A percentile compares a stretch with the other conserved stretches of the same genome.
phyloP scores from a whole-genome alignment of 352 stramenopile genomes.

The Pythium dissimile region DNA sequence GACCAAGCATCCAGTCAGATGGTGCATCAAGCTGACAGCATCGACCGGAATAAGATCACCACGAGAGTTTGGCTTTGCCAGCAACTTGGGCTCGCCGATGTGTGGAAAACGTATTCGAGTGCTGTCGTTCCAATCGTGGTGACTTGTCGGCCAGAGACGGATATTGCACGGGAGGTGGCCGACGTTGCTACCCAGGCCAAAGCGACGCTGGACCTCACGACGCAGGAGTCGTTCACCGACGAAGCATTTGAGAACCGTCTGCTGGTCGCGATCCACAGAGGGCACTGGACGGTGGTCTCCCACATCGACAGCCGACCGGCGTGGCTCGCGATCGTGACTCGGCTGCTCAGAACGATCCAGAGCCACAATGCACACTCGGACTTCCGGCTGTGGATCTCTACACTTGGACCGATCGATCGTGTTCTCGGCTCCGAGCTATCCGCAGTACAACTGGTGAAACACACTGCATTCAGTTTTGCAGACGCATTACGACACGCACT shows the following conservation, averaged over 20 bases:
- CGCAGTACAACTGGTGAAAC: not conserved
- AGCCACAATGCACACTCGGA: constrained; percentile 38
- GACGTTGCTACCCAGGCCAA: constrained; percentile 28
- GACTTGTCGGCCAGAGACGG: constrained; percentile 19
- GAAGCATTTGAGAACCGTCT: constrained; percentile 34
- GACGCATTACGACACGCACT: not conserved
- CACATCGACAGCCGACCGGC: constrained; percentile 27
- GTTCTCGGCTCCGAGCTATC: not conserved
- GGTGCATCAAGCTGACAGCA: not conserved
- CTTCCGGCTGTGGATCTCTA: constrained; percentile 62
- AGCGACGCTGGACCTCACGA: constrained; percentile 29
- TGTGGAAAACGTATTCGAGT: constrained; percentile 43
- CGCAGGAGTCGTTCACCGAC: constrained; percentile 9
- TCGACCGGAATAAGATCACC: too few relatives aligned
- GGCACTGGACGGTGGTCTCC: constrained; percentile 50
- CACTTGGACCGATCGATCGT: not conserved
- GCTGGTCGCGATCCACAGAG: constrained; percentile 38
- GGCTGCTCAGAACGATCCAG: constrained; percentile 31
- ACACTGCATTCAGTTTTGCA: not conserved
- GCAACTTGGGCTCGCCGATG: constrained; percentile 6
- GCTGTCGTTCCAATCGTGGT: constrained; percentile 30
- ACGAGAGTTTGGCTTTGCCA: not conserved
- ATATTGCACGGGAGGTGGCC: constrained; percentile 36
- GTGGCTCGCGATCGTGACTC: constrained; percentile 23
- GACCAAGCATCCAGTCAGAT: too few relatives aligned